Evolutionary conservation across 148 eudicot species (phyloP), one percentile per base, ranked within the genome.

Genomic region (Rhododendron ferrugineum): DNA sequence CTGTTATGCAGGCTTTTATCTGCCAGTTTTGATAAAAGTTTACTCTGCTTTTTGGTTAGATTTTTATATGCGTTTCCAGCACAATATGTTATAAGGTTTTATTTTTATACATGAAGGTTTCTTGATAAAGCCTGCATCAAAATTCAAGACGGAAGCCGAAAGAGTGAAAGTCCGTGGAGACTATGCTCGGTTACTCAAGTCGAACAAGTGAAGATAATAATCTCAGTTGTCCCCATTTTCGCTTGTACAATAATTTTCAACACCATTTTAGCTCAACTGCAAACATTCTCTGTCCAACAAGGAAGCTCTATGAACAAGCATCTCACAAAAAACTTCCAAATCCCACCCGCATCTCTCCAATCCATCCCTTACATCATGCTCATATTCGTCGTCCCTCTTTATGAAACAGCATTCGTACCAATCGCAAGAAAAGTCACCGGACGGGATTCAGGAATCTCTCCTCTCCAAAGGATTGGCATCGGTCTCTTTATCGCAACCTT

Each of bases 231-330:
- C 32, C 99, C 99, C 11, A 95, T 97, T 0, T 97, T 95, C n/a
- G 93, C 93, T 0, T 94, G 98, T 91, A 97, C 99, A 5, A 97
- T 97, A 50, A 83, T 94, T 16, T 97, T 97, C 93, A 95, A 95
- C 94, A 95, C 98, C 3, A 92, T 95, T 36, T 83, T 97, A 80
- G 99, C 99, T n/a, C 99, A 95, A 83, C 93, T 95, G 56, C 98
- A 95, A 86, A 97, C 99, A 10, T 97, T 97, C 87, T 95, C 98
- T 42, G 98, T 97, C 80, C 96, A 94, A 88, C 99, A 97, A 92
- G 99, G 93, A 18, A 87, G 90, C 52, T 86, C 88, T 73, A 95
- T 97, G 98, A 91, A 97, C 91, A 88, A 89, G 1, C 86, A 77
- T 16, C 85, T 97, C 32, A 86, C 94, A 22, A 23, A 50, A 3